Base-by-base conservation (phyloP, 306 rosid genomes). In the Castanea sativa region DNA sequence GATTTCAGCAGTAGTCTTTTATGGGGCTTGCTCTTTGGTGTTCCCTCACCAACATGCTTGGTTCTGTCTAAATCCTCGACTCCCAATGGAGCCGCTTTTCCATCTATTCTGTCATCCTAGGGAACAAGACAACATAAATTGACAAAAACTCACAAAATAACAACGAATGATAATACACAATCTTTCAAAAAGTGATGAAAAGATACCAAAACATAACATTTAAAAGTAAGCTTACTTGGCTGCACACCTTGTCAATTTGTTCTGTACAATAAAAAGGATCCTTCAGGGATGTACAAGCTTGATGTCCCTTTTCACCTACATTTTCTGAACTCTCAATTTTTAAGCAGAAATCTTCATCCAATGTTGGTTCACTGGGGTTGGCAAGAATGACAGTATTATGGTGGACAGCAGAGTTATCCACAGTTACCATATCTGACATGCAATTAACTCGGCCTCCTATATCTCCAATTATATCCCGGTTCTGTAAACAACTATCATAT, bases 1-100 rank as follows among this genome's bases (percentile, higher is more conserved):
- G 91, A 83, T 81, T 68, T 85, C 73, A 88, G 65, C 29, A 88
- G 74, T 41, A 63, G 64, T 61, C 45, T 81, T 74, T 81, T 85
- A n/a, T 76, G 76, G 60, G 81, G 77, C 71, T 81, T 85, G 32
- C 27, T 19, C 69, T 71, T 76, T 73, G 86, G 75, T 45, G 35
- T 74, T 70, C 75, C 83, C 58, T 16, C 29, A n/a, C 12, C 21
- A 35, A 33, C 38, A 32, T 58, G 80, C 55, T 56, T 69, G 70
- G 55, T 74, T 38, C 53, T 69, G 74, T 25, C 69, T 55, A 74
- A 45, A 55, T 78, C 35, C 55, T 81, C 87, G 5, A 69, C 55
- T 55, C 73, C 43, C 14, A 67, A 65, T 68, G 25, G n/a, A 11
- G 43, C 25, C 60, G 78, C 84, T n/a, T 78, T 78, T 69, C 74